phyloP scores from a whole-genome alignment of 2,329 filamentous ascomycete species.

The Plenodomus tracheiphilus region DNA sequence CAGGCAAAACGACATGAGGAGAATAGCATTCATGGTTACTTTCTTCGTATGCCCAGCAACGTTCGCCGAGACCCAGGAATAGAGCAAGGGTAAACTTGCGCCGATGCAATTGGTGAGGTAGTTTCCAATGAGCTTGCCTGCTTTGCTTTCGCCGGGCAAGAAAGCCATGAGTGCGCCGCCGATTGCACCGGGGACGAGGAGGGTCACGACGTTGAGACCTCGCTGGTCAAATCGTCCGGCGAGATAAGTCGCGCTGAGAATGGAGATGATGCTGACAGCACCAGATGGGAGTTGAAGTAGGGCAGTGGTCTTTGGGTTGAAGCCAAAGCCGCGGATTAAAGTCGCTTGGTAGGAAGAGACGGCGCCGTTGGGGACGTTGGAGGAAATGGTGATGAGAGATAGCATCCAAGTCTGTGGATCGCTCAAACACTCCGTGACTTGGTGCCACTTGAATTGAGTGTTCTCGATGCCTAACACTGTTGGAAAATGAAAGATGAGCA shows the following conservation, averaged over 20 bases:
- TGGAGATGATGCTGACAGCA: constrained; percentile 22
- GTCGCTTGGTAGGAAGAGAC: constrained; percentile 38
- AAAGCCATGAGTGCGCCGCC: constrained; percentile 29
- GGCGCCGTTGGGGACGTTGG: constrained; percentile 44
- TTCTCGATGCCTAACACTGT: constrained; percentile 48
- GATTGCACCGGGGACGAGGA: constrained; percentile 23
- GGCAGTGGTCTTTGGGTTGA: constrained; percentile 36
- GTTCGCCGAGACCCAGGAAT: constrained; percentile 54
- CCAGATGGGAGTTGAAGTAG: constrained; percentile 35
- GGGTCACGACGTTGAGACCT: constrained; percentile 18
- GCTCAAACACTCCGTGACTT: constrained; percentile 51
- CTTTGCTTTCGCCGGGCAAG: constrained; percentile 15
- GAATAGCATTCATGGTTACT: constrained; percentile 59
- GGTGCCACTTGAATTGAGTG: constrained; percentile 50
- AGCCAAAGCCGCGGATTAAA: constrained; percentile 42
- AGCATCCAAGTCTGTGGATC: constrained; percentile 48
- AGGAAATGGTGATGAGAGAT: constrained; percentile 36
- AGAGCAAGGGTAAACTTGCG: constrained; percentile 32
- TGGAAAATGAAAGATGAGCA: no score
- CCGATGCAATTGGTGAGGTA: constrained; percentile 54
- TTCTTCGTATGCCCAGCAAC: constrained; percentile 47
- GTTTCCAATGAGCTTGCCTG: constrained; percentile 33
- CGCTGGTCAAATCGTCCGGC: constrained; percentile 30
- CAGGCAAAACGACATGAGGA: constrained; percentile 48
- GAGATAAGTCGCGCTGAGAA: constrained; percentile 27